These are phyloP conservation scores for Hibiscus mutabilis DNA, from an alignment of 345 rosid genomes.

Conservation along the genomic window DNA sequence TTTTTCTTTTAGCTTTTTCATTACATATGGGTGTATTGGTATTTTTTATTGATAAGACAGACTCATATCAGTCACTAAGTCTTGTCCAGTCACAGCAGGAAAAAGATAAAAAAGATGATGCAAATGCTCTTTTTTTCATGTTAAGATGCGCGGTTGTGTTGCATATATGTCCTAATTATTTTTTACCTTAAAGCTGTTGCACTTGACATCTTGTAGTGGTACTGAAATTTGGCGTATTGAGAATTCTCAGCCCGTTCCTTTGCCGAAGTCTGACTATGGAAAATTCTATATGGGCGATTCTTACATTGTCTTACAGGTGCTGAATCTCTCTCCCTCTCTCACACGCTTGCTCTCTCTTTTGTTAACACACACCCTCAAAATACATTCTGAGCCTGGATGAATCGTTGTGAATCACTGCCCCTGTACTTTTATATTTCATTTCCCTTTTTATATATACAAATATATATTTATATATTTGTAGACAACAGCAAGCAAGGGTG, in stretches of 20 bases:
- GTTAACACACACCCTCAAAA: neutral
- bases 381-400: slow-evolving; percentile 11
- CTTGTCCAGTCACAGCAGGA: too few species aligned
- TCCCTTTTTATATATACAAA: neutral
- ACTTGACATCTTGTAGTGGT: slow-evolving; percentile 73
- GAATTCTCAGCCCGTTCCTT: slow-evolving; percentile 76
- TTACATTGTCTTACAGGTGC: slow-evolving; percentile 88
- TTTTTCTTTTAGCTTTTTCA: too few species aligned
- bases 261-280: slow-evolving; percentile 85
- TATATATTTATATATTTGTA: slow-evolving; percentile 20
- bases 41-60: neutral
- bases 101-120: too few species aligned
- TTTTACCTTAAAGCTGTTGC: slow-evolving; percentile 23
- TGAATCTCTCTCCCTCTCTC: neutral
- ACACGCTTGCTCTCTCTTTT: neutral
- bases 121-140: neutral
- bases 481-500: slow-evolving; percentile 77
- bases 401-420: slow-evolving; percentile 9
- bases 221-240: slow-evolving; percentile 97
- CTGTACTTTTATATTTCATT: neutral
- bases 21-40: neutral
- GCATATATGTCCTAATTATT: slow-evolving; percentile 1
- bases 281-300: slow-evolving; percentile 94
- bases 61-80: too few species aligned
- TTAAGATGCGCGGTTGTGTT: slow-evolving; percentile 18